phyloP scores from a whole-genome alignment of 345 rosid genomes.

The Salix suchowensis region DNA sequence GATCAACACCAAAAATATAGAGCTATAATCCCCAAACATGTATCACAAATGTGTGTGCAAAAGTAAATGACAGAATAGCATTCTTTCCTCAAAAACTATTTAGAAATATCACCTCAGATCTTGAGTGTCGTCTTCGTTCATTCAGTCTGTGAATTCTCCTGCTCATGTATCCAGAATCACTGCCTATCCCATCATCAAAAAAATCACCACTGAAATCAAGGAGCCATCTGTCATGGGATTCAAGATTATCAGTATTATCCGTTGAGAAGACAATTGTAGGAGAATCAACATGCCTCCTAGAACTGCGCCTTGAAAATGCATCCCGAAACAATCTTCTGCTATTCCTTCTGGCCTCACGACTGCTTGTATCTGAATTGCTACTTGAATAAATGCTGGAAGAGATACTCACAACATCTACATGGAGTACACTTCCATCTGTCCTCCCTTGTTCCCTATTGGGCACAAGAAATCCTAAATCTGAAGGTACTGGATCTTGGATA shows the following conservation, averaged over 20 bases:
- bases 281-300: slow-evolving; percentile 39
- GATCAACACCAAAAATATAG: not conserved
- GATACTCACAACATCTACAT: slow-evolving; percentile 51
- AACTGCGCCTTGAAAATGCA: slow-evolving; percentile 51
- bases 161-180: slow-evolving; percentile 42
- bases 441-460: slow-evolving; percentile 39
- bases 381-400: slow-evolving; percentile 44
- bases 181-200: slow-evolving; percentile 34
- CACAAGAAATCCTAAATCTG: slow-evolving; percentile 46
- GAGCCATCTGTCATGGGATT: slow-evolving; percentile 52
- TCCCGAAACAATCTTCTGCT: slow-evolving; percentile 54
- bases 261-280: slow-evolving; percentile 41
- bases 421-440: slow-evolving; percentile 42
- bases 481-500: slow-evolving; percentile 32
- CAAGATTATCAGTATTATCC: slow-evolving; percentile 36
- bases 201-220: slow-evolving; percentile 43
- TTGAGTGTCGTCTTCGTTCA: slow-evolving; percentile 46
- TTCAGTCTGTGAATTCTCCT: slow-evolving; percentile 46
- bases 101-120: slow-evolving; percentile 52
- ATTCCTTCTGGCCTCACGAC: slow-evolving; percentile 44
- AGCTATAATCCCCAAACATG: not conserved
- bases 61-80: not conserved
- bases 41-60: not conserved
- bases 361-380: slow-evolving; percentile 33
- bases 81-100: not conserved